Base-by-base conservation (phyloP, 805 yeast genomes). In the Hanseniaspora guilliermondii region DNA sequence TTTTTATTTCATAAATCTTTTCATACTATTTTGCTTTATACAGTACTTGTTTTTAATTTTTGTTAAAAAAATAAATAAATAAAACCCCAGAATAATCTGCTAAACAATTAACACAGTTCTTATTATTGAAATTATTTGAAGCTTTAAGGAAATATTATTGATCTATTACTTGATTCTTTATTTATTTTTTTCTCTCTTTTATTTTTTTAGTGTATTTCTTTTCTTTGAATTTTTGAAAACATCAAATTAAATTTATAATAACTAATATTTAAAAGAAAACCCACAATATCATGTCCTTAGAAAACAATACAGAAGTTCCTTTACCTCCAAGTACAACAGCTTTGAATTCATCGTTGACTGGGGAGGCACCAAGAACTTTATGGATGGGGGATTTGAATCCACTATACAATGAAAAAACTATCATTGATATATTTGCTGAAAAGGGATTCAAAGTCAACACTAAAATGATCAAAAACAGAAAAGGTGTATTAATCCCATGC, bases 311-410 rank as follows among this genome's bases (percentile, higher is more conserved):
- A 21, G 22, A 30, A 3, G 64, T 78, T 39, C 83, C 83, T 40
- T 67, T 71, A 45, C 83, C 83, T 6, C 82, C 83, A 4, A 68
- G 70, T 41, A 72, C 74, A 42, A 75, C 77, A 2, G 72, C 78
- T 2, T 74, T 75, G 45, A 70, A 75, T 1, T 68, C 75, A 1
- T 60, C 65, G 6, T n/a, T 33, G 8, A 37, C 22, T 30, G 60
- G 66, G 1, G 71, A 73, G 14, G 73, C 76, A 16, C 87, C 94
- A 25, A 74, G 83, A 57, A 85, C 94, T 1, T 69, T 85, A 33
- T 85, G 94, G 94, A 85, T 85, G 94, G 94, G 94, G 11, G 93
- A 85, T 66, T 70, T 85, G 59, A 91, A 85, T 63, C 87, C 91
- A 1, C 78, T 83, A 78, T 77, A 83, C 62, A 87, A 82, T 63